Conservation (phyloP, 352 stramenopile genomes). For the Globisporangium megalacanthum region DNA sequence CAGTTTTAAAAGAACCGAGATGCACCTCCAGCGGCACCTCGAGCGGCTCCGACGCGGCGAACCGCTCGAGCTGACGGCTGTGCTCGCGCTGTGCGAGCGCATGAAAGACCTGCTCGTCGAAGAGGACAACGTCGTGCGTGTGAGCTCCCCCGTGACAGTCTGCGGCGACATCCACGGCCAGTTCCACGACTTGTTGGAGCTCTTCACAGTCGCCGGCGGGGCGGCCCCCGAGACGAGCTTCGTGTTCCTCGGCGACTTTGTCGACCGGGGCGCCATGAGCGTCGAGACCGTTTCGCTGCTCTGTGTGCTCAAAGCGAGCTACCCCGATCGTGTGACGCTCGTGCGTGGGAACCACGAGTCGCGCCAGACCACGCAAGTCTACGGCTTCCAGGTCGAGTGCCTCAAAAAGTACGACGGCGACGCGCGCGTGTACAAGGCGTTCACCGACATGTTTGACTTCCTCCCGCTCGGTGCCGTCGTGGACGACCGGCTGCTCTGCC, state of each 20-base stretch:
- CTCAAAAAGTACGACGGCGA: conserved; percentile 96
- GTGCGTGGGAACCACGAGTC: conserved; percentile 95
- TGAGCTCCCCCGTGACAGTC: conserved; percentile 96
- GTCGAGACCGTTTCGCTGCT: conserved; percentile 91
- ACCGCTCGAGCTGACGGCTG: conserved; percentile 36
- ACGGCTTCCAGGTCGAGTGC: conserved; percentile 99
- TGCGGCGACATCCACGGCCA: conserved; percentile 75
- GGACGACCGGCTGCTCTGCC: conserved; percentile 88
- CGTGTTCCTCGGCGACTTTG: conserved; percentile 99
- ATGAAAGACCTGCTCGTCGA: conserved; percentile 65
- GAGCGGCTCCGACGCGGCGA: conserved; percentile 61
- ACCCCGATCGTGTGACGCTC: conserved; percentile 89
- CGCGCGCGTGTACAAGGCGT: conserved; percentile 60
- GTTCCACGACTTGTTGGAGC: conserved; percentile 64
- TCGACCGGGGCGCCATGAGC: conserved; percentile 88
- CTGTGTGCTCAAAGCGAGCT: conserved; percentile 92
- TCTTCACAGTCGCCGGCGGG: conserved; percentile 81
- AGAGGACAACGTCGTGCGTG: conserved; percentile 95
- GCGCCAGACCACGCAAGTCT: conserved; percentile 94
- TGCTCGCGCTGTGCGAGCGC: conserved; percentile 59
- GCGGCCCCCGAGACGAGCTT: conserved; percentile 92
- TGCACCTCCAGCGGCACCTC: conserved; percentile 37
- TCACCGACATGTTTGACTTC: conserved; percentile 93
- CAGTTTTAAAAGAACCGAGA: conserved; percentile 10
- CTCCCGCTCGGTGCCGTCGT: conserved; percentile 94